phyloP scores from a whole-genome alignment of 2,329 filamentous ascomycete genomes.

The Epichloe gansuensis region DNA sequence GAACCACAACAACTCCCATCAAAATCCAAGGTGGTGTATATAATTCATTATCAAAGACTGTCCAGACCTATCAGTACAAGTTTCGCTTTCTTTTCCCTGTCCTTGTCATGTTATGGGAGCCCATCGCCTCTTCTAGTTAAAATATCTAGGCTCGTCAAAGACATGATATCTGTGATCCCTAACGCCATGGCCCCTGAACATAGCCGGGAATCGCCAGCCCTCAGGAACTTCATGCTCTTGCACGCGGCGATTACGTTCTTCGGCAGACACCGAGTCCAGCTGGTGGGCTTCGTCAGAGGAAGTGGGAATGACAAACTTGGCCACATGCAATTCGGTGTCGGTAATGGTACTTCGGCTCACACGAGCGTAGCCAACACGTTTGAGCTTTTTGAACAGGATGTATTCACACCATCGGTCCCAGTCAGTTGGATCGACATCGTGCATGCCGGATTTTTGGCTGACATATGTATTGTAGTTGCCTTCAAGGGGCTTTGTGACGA shows the following conservation, averaged over 20 bases:
- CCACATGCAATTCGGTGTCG: constrained; percentile 92
- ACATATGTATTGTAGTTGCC: constrained; percentile 98
- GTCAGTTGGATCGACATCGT: constrained; percentile 81
- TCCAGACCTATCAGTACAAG: not conserved
- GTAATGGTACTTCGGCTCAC: constrained; percentile 86
- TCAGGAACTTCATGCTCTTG: constrained; percentile 61
- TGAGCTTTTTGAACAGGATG: constrained; percentile 84
- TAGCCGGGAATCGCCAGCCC: constrained; percentile 67
- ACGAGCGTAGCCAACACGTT: constrained; percentile 76
- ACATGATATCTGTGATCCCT: constrained; percentile 89
- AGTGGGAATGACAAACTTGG: constrained; percentile 75
- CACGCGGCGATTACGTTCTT: constrained; percentile 46
- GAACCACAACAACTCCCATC: too few relatives aligned
- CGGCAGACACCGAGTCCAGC: constrained; percentile 27
- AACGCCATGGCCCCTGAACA: constrained; percentile 78
- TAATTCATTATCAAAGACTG: too few relatives aligned
- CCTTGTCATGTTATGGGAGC: not conserved
- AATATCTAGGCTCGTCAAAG: constrained; percentile 81
- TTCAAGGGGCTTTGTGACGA: constrained; percentile 78
- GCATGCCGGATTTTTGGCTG: constrained; percentile 75
- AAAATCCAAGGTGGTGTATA: too few relatives aligned
- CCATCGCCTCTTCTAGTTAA: constrained; percentile 17
- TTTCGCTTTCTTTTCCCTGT: not conserved
- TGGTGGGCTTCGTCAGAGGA: constrained; percentile 42
- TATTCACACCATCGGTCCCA: constrained; percentile 99